phyloP scores from a whole-genome alignment of 1,284 basidiomycete species.

The Fomitopsis schrenkii region DNA sequence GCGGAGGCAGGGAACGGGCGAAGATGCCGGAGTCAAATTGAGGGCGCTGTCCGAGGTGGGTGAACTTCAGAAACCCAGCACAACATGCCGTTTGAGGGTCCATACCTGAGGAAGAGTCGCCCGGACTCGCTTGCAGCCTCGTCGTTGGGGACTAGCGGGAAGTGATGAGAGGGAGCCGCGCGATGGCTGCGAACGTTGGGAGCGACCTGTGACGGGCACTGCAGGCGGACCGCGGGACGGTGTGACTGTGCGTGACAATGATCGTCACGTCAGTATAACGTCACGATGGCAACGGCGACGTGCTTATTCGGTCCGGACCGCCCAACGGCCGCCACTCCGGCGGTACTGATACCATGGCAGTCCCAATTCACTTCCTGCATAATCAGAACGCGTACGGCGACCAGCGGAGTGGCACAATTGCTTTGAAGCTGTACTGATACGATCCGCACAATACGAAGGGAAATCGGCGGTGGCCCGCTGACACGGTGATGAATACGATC shows the following conservation, averaged over 20 bases:
- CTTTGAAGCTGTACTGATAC: too few relatives aligned
- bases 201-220: not conserved
- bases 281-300: not conserved
- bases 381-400: too few relatives aligned
- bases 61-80: not conserved
- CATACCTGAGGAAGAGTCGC: not conserved
- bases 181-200: not conserved
- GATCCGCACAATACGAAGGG: too few relatives aligned
- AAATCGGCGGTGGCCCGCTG: too few relatives aligned
- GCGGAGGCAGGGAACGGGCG: constrained; percentile 13
- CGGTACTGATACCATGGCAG: too few relatives aligned
- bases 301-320: not conserved
- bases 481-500: too few relatives aligned
- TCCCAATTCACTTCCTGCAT: too few relatives aligned
- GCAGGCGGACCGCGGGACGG: too few relatives aligned
- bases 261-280: not conserved
- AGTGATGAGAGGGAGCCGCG: not conserved
- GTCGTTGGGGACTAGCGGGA: not conserved
- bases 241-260: not conserved
- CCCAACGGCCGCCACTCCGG: too few relatives aligned
- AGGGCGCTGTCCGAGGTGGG: not conserved
- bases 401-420: too few relatives aligned
- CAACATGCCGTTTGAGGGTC: not conserved
- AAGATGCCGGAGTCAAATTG: not conserved
- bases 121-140: constrained; percentile 1